Evolutionary conservation across 108 stramenopile species (phyloP), one percentile per base, ranked within the genome.

Genomic region (Conticribra weissflogii): DNA sequence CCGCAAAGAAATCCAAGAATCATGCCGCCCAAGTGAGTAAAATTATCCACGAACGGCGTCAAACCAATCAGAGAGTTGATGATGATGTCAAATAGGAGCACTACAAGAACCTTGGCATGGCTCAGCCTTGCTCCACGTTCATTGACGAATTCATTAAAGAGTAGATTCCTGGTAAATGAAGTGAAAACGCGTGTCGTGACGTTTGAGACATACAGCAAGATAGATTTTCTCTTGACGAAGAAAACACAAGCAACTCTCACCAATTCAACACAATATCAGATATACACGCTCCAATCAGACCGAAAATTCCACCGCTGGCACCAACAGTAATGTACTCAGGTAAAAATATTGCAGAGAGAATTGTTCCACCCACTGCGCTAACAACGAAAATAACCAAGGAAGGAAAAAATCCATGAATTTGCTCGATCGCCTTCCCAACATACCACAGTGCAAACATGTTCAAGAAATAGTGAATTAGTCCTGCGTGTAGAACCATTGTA

Each of bases 401-500:
- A 1, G 84, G 82, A 31, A 83, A 47, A 48, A 76, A 82, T 25
- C 97, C 97, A 74, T 96, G 96, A 49, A 75, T 93, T 27, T 81
- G 72, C 82, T 98, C 97, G 70, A 96, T 80, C 46, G 93, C 94
- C n/a, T 61, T 79, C 3, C 97, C 95, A 2, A 98, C 86, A 68
- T 91, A 94, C 86, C 93, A 87, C 17, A 97, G 71, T 9, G 90
- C 95, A 4, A 95, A 50, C 89, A 97, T 92, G 60, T 98, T 98
- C 58, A 95, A 66, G 24, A 96, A 18, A 63, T 88, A 94, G 72
- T 98, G 98, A 0, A 98, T 88, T 29, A 98, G 54, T 23, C 98
- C 98, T n/a, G 96, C 97, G 82, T 98, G 98, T 22, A 98, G 83
- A 56, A 97, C 81, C 65, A 96, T 92, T 2, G 97, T 84, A 9